These are phyloP conservation scores for Fragaria ananassa DNA, from an alignment of 306 rosid species.

Conservation along the genomic window DNA sequence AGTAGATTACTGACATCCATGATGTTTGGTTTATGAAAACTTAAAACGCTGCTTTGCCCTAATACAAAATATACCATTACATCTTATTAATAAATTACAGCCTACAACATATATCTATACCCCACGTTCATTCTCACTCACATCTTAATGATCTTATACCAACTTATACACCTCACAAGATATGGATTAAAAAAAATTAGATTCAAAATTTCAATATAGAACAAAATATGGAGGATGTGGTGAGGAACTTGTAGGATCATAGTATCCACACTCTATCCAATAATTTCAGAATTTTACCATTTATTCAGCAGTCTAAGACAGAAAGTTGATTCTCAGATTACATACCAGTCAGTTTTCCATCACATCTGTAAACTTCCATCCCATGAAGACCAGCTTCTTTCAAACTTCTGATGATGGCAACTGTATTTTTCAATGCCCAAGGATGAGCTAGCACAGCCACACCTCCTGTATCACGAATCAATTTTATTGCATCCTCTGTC, in stretches of 20 bases:
- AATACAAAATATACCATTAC: neutral
- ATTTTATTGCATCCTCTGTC: slow-evolving; percentile 68
- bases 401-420: slow-evolving; percentile 59
- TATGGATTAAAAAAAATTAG: neutral
- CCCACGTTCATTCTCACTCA: neutral
- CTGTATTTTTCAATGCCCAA: slow-evolving; percentile 84
- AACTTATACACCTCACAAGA: neutral
- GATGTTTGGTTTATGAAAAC: neutral
- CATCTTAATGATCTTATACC: neutral
- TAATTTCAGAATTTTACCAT: neutral
- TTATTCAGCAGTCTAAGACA: neutral
- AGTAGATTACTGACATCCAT: neutral
- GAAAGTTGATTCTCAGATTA: neutral
- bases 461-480: slow-evolving; percentile 87
- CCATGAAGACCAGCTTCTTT: slow-evolving; percentile 98
- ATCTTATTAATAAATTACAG: neutral
- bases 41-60: neutral
- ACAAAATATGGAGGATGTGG: no score
- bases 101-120: neutral
- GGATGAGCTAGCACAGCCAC: slow-evolving; percentile 97
- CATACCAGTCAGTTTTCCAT: slow-evolving; percentile 83
- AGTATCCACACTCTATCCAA: neutral
- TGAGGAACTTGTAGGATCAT: neutral
- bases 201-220: no score
- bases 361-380: slow-evolving; percentile 87